Evolutionary conservation across 371 early-diverging fungal species (phyloP).

Genomic region (Quaeritorhiza haematococci): DNA sequence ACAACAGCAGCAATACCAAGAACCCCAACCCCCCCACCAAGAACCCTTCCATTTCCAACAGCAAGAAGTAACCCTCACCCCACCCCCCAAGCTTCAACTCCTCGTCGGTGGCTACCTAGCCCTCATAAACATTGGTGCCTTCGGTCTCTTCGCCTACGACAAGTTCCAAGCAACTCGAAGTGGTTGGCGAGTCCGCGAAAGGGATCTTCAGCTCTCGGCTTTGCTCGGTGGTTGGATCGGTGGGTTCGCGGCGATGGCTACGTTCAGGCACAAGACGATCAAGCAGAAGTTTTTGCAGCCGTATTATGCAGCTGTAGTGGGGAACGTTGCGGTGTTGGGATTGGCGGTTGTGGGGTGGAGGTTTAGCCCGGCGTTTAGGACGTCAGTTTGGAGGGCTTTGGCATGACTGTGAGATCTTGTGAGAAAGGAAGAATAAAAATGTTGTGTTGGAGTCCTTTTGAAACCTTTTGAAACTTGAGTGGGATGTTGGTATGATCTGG

Average conservation of each 20-base stretch:
- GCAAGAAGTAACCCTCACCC: neutral
- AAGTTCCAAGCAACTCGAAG: slow-evolving; percentile 34
- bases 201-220: slow-evolving; percentile 37
- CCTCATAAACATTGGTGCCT: neutral
- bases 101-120: neutral
- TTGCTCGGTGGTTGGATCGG: slow-evolving; percentile 46
- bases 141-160: slow-evolving; percentile 41
- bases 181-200: slow-evolving; percentile 45
- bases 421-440: too few relatives aligned
- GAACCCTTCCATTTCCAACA: neutral
- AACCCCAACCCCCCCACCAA: too few relatives aligned
- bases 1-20: too few relatives aligned
- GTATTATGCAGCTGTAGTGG: too few relatives aligned
- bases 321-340: too few relatives aligned
- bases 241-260: slow-evolving; percentile 43
- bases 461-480: too few relatives aligned
- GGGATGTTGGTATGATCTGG: too few relatives aligned
- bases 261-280: slow-evolving; percentile 42
- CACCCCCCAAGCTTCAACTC: neutral
- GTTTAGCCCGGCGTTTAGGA: too few relatives aligned
- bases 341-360: too few relatives aligned
- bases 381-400: too few relatives aligned
- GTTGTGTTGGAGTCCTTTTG: too few relatives aligned
- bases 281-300: slow-evolving; percentile 30
- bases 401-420: too few relatives aligned